Percentiles rank a stretch among this genome's conserved stretches.
Conservation (phyloP, 306 rosid genomes). For the Dalbergia cultrata region DNA sequence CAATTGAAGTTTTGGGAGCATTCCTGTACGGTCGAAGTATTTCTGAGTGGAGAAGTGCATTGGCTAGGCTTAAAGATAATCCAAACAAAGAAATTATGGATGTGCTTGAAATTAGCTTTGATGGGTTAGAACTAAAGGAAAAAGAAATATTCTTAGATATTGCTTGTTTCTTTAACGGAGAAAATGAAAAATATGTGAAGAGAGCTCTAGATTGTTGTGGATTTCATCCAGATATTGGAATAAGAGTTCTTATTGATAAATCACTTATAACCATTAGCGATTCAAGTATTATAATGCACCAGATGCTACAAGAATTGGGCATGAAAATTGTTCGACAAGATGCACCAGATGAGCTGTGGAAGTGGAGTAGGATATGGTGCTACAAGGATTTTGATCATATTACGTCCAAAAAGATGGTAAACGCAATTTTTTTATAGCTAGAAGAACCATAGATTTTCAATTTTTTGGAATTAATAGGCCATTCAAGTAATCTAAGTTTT, state of each 20-base stretch:
- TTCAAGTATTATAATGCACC: background rate
- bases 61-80: background rate
- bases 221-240: slow-evolving; percentile 24
- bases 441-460: background rate
- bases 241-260: slow-evolving; percentile 22
- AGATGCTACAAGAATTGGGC: slow-evolving; percentile 11
- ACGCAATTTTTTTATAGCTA: background rate
- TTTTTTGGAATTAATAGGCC: background rate
- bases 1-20: slow-evolving; percentile 30
- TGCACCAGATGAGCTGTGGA: background rate
- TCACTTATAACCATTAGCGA: slow-evolving; percentile 9
- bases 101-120: background rate
- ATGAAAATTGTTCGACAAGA: slow-evolving; percentile 18
- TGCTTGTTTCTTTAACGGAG: too few species aligned
- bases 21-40: background rate
- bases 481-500: background rate
- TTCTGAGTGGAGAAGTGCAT: slow-evolving; percentile 4
- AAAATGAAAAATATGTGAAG: too few species aligned
- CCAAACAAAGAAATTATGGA: too few species aligned
- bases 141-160: background rate
- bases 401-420: too few species aligned
- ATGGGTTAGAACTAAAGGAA: background rate
- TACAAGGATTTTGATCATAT: too few species aligned
- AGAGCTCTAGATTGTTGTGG: background rate
- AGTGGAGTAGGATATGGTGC: slow-evolving; percentile 48